These are phyloP conservation scores for Tubosaeta sp. DNA, from an alignment of 768 basidiomycete genomes.

Conservation along the genomic window DNA sequence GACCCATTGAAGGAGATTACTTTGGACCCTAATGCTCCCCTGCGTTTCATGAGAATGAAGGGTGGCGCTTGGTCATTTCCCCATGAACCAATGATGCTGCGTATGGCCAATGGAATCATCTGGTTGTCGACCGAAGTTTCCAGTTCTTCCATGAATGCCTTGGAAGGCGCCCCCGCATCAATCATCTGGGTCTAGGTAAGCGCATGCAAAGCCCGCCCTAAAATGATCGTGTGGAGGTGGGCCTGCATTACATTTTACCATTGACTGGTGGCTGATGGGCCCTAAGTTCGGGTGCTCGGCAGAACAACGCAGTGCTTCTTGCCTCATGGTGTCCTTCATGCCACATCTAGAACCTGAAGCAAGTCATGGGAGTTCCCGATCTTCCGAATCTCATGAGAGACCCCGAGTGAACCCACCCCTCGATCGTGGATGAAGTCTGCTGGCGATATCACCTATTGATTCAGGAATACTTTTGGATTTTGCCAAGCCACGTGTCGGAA, in stretches of 20 bases:
- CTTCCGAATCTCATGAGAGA: conserved; percentile 18
- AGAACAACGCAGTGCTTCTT: conserved; percentile 19
- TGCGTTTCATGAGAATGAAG: conserved; percentile 19
- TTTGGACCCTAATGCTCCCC: conserved; percentile 18
- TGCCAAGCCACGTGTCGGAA: conserved; percentile 2
- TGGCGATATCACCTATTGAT: neutral
- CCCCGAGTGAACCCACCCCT: conserved; percentile 12
- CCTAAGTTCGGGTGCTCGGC: conserved; percentile 16
- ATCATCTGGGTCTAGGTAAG: conserved; percentile 11
- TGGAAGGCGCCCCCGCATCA: conserved; percentile 6
- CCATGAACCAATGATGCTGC: conserved; percentile 10
- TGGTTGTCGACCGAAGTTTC: conserved; percentile 6
- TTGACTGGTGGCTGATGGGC: conserved; percentile 10
- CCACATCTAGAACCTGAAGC: conserved; percentile 23
- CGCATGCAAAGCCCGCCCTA: conserved; percentile 10
- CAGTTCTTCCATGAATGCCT: conserved; percentile 10
- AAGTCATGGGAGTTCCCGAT: conserved; percentile 14
- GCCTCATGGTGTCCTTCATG: conserved; percentile 28
- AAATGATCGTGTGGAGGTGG: conserved; percentile 9
- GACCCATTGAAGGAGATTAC: conserved; percentile 17
- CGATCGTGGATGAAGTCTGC: neutral
- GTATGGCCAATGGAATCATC: conserved; percentile 6
- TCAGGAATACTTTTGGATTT: neutral
- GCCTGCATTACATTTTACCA: conserved; percentile 11
- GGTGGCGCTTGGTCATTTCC: conserved; percentile 11